Evolutionary conservation across 768 basidiomycete genomes (phyloP), one percentile per base, ranked within the genome.

Genomic region (Suillus paluster): DNA sequence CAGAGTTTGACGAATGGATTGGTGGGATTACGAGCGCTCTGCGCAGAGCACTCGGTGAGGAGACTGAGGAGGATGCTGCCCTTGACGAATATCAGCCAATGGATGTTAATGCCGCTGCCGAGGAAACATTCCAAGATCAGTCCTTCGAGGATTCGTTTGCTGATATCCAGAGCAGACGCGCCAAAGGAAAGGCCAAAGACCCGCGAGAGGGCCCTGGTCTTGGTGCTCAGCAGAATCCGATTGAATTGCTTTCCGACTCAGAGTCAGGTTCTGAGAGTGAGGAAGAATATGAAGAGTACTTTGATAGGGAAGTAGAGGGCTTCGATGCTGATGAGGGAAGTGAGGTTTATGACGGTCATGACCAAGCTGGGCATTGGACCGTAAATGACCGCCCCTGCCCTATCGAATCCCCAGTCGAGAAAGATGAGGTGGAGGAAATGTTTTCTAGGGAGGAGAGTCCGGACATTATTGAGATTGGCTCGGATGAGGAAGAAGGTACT

Each of bases 1-100:
- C 79, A 1, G 84, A 90, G 64, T 91, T 90, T 67, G 88, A 91
- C 79, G 78, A 81, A 69, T 91, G 86, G 86, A 87, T 91, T 66
- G 82, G 79, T 66, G 86, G 81, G 67, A 82, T 91, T 48, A 89
- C 86, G 1, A 72, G 79, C 63, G 77, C 84, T 56, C 75, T 91
- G 33, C 81, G 81, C 61, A 79, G 75, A 54, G 90, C 89, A 25
- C 77, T 91, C 10, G 84, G 85, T 1, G 81, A 83, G 52, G 83
- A 77, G 25, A 67, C 62, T 2, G 62, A 70, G 19, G 66, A 63
- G 48, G 66, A 49, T 45, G 15, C 49, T 66, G 48, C 34, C 11
- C 41, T 36, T 60, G 36, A 57, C 64, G 38, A 63, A 68, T 38
- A 12, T 23, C 23, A 4, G 23, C 27, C 54, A 55, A 23, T 19